Evolutionary conservation across 192 early-diverging fungal species (phyloP), one percentile per base, ranked within the genome.

Genomic region (Podochytrium sp.): DNA sequence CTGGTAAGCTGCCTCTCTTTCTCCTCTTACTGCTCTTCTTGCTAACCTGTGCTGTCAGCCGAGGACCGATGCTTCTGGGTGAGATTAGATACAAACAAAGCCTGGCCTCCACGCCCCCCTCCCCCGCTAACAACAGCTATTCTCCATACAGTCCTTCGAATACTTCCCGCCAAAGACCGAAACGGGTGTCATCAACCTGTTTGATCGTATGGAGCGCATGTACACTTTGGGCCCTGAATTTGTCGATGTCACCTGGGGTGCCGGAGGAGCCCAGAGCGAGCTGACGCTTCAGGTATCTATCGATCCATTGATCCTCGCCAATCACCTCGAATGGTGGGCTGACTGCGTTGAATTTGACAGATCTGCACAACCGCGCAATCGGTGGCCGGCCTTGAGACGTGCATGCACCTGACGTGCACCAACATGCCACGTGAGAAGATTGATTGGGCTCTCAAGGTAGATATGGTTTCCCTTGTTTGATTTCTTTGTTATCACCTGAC

Each of bases 141-240:
- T 12, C 42, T 51, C 50, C 6, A 14, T 40, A 57, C 57, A 80
- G 86, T 97, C 96, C 35, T 95, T 99, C 71, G 98, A 99, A 83
- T 99, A 92, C 83, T 99, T 98, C 73, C 96, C 98, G 37, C 98
- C 98, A 51, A 99, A 96, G 81, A 99, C 98, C n/a, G 89, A 91
- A 53, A 71, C 93, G 83, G 96, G 95, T 73, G 93, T 98, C 70
- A 89, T 90, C 80, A 98, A 98, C 86, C 81, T 98, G 69, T 96
- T 94, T 79, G 97, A 98, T 76, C 94, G 97, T 72, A 93, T 98
- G 80, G 95, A 97, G 80, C 90, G 95, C 81, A 98, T 97, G 96
- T 92, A 95, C 80, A 83, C 86, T 30, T 87, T 95, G 35, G 95
- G 95, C n/a, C 97, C 97, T 55, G 91, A 94, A 72, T 99, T 99